These are phyloP conservation scores for Salix purpurea DNA, from an alignment of 345 rosid species.

Conservation along the genomic window DNA sequence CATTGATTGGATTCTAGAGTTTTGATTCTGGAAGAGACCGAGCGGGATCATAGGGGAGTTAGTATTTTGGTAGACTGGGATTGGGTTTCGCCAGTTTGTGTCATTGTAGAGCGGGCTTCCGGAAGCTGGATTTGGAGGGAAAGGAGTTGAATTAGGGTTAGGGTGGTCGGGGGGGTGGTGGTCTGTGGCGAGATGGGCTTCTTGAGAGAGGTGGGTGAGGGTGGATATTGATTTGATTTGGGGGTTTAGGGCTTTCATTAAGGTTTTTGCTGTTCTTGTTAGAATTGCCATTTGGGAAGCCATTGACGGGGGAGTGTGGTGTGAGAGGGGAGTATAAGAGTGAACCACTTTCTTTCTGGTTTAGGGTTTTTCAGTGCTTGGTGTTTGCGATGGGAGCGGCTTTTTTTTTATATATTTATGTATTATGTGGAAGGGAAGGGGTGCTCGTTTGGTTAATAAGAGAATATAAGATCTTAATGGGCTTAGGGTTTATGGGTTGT, in stretches of 20 bases:
- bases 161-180: slow-evolving; percentile 44
- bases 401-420: neutral
- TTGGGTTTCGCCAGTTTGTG: slow-evolving; percentile 66
- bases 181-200: slow-evolving; percentile 53
- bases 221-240: slow-evolving; percentile 50
- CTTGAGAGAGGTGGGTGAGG: slow-evolving; percentile 58
- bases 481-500: neutral
- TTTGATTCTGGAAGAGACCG: slow-evolving; percentile 32
- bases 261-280: slow-evolving; percentile 31
- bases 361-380: slow-evolving; percentile 2
- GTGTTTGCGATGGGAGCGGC: neutral
- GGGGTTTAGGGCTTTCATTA: slow-evolving; percentile 38
- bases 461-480: neutral
- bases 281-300: slow-evolving; percentile 52
- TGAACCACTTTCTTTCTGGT: neutral
- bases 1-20: slow-evolving; percentile 38
- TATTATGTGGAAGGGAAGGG: neutral
- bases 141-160: slow-evolving; percentile 28
- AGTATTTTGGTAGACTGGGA: slow-evolving; percentile 26
- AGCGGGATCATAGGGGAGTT: slow-evolving; percentile 32
- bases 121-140: slow-evolving; percentile 85
- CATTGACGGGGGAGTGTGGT: slow-evolving; percentile 31
- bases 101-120: slow-evolving; percentile 83
- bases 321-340: neutral
- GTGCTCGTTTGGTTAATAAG: neutral